These are phyloP conservation scores for Nicotiana obtusifolia DNA, from an alignment of 257 asterid genomes.

Conservation along the genomic window DNA sequence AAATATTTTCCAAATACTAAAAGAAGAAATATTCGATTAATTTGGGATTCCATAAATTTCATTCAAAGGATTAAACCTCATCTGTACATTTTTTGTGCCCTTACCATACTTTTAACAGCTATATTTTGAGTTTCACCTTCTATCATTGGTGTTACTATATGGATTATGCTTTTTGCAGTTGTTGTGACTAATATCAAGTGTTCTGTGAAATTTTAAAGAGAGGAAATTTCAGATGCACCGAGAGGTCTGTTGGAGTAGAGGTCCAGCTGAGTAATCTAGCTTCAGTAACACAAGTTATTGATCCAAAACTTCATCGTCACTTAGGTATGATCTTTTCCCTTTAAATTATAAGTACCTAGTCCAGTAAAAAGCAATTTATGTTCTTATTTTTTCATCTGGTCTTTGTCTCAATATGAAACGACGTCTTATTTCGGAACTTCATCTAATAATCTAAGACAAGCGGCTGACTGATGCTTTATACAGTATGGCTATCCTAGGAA, in stretches of 20 bases:
- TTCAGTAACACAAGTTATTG: slow-evolving; percentile 76
- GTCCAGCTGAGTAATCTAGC: slow-evolving; percentile 76
- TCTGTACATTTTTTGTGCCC: not conserved
- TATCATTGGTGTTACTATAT: not conserved
- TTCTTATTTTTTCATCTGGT: not conserved
- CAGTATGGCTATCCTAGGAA: not conserved
- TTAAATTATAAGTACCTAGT: not conserved
- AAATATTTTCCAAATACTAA: not conserved
- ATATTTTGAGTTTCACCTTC: not conserved
- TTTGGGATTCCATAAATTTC: not conserved
- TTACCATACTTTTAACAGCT: not conserved
- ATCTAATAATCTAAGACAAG: not conserved
- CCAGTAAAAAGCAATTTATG: not conserved
- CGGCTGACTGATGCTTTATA: not conserved
- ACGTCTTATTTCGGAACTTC: not conserved
- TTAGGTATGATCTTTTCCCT: slow-evolving; percentile 48
- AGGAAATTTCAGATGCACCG: slow-evolving; percentile 96
- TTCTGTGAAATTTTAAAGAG: slow-evolving; percentile 57
- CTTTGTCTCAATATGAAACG: not conserved
- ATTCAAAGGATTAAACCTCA: not conserved
- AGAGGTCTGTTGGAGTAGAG: slow-evolving; percentile 83
- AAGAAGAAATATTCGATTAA: not conserved
- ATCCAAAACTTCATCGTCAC: slow-evolving; percentile 96
- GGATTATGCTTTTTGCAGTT: slow-evolving; percentile 12
- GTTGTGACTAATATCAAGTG: not conserved